These are phyloP conservation scores for Postia placenta DNA, from an alignment of 768 basidiomycete genomes.

Conservation along the genomic window DNA sequence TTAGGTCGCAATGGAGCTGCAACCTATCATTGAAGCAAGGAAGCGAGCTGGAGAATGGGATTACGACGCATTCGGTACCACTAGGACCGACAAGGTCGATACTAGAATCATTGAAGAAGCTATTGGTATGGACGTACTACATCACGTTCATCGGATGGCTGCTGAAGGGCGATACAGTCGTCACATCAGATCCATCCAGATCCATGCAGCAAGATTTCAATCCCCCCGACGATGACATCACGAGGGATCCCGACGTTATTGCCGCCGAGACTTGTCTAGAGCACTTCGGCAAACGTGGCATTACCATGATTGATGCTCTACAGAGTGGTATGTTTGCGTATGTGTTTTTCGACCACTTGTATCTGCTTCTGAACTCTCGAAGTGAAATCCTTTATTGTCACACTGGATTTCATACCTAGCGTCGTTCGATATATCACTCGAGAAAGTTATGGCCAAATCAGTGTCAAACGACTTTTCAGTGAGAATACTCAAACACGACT, in stretches of 20 bases:
- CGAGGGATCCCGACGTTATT: neutral
- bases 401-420: neutral
- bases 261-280: neutral
- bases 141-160: too few species aligned
- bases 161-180: neutral
- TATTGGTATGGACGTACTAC: neutral
- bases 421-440: neutral
- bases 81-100: neutral
- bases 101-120: neutral
- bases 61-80: neutral
- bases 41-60: neutral
- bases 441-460: too few species aligned
- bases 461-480: too few species aligned
- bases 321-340: neutral
- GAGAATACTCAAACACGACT: too few species aligned
- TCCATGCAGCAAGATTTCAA: slow-evolving; percentile 3
- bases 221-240: neutral
- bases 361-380: too few species aligned
- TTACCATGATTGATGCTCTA: neutral
- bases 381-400: neutral
- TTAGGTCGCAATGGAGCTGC: slow-evolving; percentile 4
- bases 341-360: too few species aligned
- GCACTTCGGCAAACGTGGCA: neutral
- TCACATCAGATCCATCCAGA: neutral
- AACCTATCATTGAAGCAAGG: neutral